Evolutionary conservation across 2,329 filamentous ascomycete genomes (phyloP).

Genomic region (Calonectria leucothoes): DNA sequence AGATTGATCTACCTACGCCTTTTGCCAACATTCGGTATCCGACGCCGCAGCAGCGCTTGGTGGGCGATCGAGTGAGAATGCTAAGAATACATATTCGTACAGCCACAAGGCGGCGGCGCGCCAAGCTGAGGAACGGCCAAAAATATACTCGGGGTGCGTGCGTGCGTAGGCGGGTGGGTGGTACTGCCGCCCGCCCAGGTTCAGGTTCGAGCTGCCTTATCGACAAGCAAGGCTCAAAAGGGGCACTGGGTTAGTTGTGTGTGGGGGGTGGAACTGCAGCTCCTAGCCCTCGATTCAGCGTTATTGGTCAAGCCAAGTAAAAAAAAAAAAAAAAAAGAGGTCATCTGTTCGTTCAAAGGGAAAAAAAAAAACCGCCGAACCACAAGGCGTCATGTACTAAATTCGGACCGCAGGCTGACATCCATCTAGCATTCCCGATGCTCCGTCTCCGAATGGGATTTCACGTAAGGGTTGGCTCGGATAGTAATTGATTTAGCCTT

Average conservation of each 20-base stretch:
- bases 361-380: background rate
- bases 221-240: conserved; percentile 16
- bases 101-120: background rate
- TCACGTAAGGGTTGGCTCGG: background rate
- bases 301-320: conserved; percentile 12
- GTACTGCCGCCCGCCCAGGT: background rate
- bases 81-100: background rate
- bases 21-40: background rate
- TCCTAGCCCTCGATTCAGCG: conserved; percentile 6
- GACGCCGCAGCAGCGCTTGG: background rate
- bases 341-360: background rate
- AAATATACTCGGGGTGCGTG: background rate
- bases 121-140: background rate
- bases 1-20: background rate
- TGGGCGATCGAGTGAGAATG: background rate
- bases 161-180: too few relatives aligned
- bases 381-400: background rate
- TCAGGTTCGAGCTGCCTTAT: background rate
- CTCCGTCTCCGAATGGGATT: background rate
- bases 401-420: background rate
- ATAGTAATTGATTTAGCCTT: conserved; percentile 3
- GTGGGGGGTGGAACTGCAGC: conserved; percentile 21
- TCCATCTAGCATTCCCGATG: background rate
- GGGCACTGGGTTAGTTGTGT: background rate
- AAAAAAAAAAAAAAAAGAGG: background rate